Base-by-base conservation (phyloP, 257 asterid genomes). In the Agastache rugosa region DNA sequence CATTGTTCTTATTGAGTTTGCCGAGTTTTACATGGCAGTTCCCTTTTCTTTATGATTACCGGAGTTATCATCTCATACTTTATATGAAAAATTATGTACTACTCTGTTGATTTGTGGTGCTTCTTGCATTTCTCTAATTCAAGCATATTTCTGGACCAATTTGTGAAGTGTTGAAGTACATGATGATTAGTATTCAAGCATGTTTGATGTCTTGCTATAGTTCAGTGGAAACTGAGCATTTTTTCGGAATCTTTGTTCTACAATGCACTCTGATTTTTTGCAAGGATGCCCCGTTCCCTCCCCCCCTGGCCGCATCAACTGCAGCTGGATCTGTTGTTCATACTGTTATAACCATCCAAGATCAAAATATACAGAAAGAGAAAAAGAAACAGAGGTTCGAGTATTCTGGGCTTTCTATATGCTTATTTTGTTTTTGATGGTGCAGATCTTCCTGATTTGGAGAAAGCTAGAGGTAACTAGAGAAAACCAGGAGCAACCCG, bases 391-490 rank as follows among this genome's bases (percentile, higher is more conserved):
- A 5, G 22, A 9, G n/a, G 16, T 4, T 16, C 22, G 16, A 55
- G 61, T 39, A 22, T 69, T 58, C 16, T 5, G 68, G 65, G 71
- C 17, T 73, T 23, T 63, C 35, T 67, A 29, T 59, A 11, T 65
- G 69, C 75, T 69, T 9, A 68, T 68, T 50, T 2, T 16, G 20
- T 53, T 58, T 16, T 23, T 64, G 65, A 58, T 77, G 47, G 62
- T 81, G 85, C 89, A 91, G 96, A 91, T 90, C 96, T 91, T 80
- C 97, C 96, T 22, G 96, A 91, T 87, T 80, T 91, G 85, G 95
- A 91, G 83, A 91, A 89, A 82, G 91, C 84, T 37, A 77, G 97
- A 75, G 90, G 89, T 67, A 83, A 34, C 42, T 84, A 59, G 44
- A 19, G 78, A 70, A 37, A 69, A 35, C 37, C 42, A 39, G 72